Base-by-base conservation (phyloP, 495 filamentous ascomycete genomes). In the Penicillium subrubescens region DNA sequence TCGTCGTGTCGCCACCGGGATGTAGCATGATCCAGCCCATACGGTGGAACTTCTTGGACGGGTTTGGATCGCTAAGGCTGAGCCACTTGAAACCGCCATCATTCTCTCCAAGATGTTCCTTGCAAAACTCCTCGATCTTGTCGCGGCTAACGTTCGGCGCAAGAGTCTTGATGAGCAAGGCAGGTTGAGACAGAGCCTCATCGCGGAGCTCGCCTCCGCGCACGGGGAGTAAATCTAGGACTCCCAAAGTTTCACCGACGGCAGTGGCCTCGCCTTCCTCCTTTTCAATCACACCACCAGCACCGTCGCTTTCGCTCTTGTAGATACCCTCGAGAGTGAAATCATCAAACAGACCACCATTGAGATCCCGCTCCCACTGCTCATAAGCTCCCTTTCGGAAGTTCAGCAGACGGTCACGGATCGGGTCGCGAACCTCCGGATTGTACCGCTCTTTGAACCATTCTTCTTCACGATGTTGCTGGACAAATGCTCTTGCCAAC, bases 1-100 rank as follows among this genome's bases (percentile, higher is more conserved):
- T 74, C 23, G 52, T 44, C 2, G 82, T 80, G 43, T 96, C 92
- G 2, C 88, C 79, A 14, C 88, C 86, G 44, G 93, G 91, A 73
- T 97, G 82, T 8, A 99, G 82, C 84, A 98, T 96, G 61, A 99
- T 93, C 94, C 94, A 99, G 23, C 96, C 95, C 81, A 99, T 99
- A 2, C 95, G 89, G 72, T 99, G 95, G 69, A 91, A 99, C 65
- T 96, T 91, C 79, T 99, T 99, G 62, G 90, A 88, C 0, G 96
- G 94, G 70, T 98, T 99, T 0, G 95, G 95, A 72, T 99, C 95
- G 72, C 93, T 97, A 46, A 98, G 83, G 59, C 93, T 97, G 10
- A 96, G 82, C 88, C 91, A 96, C 71, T 92, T 94, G 80, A 91
- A 94, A 0, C 94, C 93, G 59, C 94, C 92, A 64, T 93, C 88